phyloP scores from a whole-genome alignment of 371 early-diverging fungal genomes.

The Rhizopus delemar region DNA sequence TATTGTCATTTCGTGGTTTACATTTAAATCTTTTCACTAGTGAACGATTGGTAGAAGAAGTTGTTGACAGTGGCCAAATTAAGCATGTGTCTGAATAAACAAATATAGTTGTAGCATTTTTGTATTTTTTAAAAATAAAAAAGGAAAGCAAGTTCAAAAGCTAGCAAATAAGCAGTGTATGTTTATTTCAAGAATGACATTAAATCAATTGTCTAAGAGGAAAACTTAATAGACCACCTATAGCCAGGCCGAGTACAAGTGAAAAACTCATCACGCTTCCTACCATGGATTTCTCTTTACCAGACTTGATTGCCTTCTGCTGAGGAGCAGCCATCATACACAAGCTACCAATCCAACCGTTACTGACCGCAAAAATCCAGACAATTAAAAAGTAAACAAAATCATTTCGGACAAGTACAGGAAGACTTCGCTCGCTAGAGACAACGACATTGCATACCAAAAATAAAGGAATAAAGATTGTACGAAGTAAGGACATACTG shows the following conservation, averaged over 20 bases:
- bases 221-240: constrained; percentile 68
- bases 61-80: constrained; percentile 45
- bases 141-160: neutral
- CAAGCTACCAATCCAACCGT: constrained; percentile 72
- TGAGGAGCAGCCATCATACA: constrained; percentile 80
- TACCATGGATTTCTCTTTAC: constrained; percentile 52
- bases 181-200: neutral
- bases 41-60: constrained; percentile 46
- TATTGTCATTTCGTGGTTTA: neutral
- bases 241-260: constrained; percentile 68
- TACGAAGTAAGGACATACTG: constrained; percentile 48
- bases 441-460: constrained; percentile 71
- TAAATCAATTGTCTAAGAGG: constrained; percentile 52
- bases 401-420: constrained; percentile 64
- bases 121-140: constrained; percentile 2
- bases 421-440: constrained; percentile 41
- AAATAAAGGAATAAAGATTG: constrained; percentile 70
- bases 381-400: constrained; percentile 60
- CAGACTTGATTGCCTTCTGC: constrained; percentile 37
- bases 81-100: constrained; percentile 3
- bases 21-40: constrained; percentile 15
- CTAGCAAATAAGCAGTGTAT: no score
- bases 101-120: neutral
- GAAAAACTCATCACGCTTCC: constrained; percentile 74
- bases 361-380: constrained; percentile 64